phyloP scores from a whole-genome alignment of 2,329 filamentous ascomycete genomes.

The Paramyrothecium roridum region DNA sequence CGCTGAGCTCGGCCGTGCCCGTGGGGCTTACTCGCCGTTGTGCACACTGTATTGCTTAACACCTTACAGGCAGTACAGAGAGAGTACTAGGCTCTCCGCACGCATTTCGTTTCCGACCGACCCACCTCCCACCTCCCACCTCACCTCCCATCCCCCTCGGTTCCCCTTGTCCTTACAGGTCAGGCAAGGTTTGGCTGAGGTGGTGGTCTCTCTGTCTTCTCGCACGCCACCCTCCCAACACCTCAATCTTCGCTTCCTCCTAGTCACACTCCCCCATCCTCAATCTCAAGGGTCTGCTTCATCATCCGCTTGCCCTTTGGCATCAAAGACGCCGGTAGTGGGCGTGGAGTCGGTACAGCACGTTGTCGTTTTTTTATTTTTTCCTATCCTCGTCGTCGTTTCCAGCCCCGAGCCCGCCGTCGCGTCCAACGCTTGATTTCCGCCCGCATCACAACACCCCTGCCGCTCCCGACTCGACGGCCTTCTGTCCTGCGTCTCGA shows the following conservation, averaged over 20 bases:
- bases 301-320: neutral
- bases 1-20: too few species aligned
- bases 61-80: neutral
- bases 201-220: neutral
- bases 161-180: neutral
- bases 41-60: neutral
- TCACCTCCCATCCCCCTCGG: neutral
- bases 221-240: neutral
- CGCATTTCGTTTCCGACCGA: neutral
- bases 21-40: neutral
- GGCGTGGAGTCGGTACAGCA: neutral
- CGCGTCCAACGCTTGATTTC: neutral
- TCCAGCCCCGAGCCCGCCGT: slow-evolving; percentile 2
- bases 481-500: slow-evolving; percentile 13
- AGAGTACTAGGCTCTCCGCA: neutral
- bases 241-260: neutral
- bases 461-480: slow-evolving; percentile 13
- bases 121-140: neutral
- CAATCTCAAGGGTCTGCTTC: neutral
- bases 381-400: slow-evolving; percentile 4
- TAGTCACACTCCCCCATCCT: neutral
- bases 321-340: neutral
- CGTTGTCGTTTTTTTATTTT: slow-evolving; percentile 1
- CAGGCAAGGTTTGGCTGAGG: neutral
- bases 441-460: slow-evolving; percentile 8